Base-by-base conservation (phyloP, 345 rosid species). In the Balakata baccata region DNA sequence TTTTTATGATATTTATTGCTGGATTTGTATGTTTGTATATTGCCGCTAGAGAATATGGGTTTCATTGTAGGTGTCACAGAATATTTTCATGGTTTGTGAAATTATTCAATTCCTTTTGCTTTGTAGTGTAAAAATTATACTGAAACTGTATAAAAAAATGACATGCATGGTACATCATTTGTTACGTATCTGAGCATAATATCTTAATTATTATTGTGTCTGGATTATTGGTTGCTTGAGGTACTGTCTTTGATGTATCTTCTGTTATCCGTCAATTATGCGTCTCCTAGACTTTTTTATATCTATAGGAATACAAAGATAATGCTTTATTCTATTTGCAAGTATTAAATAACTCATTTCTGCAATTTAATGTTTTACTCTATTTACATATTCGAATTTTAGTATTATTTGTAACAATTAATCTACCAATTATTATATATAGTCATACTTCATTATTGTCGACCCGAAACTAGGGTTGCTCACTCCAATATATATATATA, bases 291-390 rank as follows among this genome's bases (percentile, higher is more conserved):
- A n/a, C n/a, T n/a, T 2, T 51, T 49, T 51, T 14, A 51, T 51
- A 51, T 51, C 14, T 2, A 51, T 51, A 12, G 54, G 54, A 12
- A 14, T 18, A 51, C 18, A 12, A 12, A 51, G 54, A 16, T 51
- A 11, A 49, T 34, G 50, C 4, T 14, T 59, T 50, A 7, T 11
- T 18, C 7, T 14, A n/a, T 52, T 65, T 7, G 25, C 29, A 43
- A 45, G 4, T 46, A 16, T 18, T 1, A 39, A 23, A 50, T 16
- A 14, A 13, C 13, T 37, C n/a, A 29, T 7, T 16, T 2, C 14
- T 51, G 59, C 50, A 12, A 14, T 75, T 34, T 61, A 69, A 61
- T 61, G 76, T n/a, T n/a, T n/a, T n/a, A n/a, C n/a, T n/a, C n/a
- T n/a, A n/a, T n/a, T n/a, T n/a, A n/a, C n/a, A n/a, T n/a, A n/a